Percentiles rank a stretch among this genome's conserved stretches.
Evolutionary conservation across 805 yeast species (phyloP).

Genomic region (Tetrapisispora namnaoensis): DNA sequence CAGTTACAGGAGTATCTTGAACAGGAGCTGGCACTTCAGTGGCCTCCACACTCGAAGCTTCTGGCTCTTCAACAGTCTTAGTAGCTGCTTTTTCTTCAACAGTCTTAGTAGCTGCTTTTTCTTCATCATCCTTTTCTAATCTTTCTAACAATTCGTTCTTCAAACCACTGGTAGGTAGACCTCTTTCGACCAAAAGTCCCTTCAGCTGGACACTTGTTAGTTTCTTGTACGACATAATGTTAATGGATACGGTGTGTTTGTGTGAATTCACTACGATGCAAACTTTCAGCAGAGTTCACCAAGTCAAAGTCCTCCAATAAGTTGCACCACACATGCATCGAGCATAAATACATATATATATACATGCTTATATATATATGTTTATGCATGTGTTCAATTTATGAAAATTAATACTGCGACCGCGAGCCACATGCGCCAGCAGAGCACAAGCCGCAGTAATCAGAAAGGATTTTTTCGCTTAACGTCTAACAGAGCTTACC

Average conservation of each 20-base stretch:
- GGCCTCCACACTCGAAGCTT: constrained; percentile 1
- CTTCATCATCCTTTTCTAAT: constrained; percentile 22
- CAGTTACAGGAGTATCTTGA: too few species aligned
- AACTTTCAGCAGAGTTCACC: too few species aligned
- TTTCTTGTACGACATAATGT: constrained; percentile 33
- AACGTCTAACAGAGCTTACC: too few species aligned
- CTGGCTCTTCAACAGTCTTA: constrained; percentile 2
- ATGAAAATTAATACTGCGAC: too few species aligned
- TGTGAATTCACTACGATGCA: background rate
- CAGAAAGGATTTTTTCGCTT: too few species aligned
- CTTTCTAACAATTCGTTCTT: constrained; percentile 69
- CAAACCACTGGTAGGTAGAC: constrained; percentile 63
- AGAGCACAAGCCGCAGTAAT: too few species aligned
- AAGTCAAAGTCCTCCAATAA: background rate
- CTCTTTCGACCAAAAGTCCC: constrained; percentile 58
- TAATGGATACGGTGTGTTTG: background rate
- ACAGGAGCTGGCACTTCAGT: background rate
- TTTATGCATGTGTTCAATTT: background rate
- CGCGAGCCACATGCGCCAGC: too few species aligned
- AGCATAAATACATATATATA: background rate
- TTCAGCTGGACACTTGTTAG: constrained; percentile 78
- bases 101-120: background rate
- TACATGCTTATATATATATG: background rate
- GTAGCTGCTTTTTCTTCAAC: constrained; percentile 3
- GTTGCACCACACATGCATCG: background rate